Percentiles rank a stretch among this genome's conserved stretches.
Evolutionary conservation across 2,329 filamentous ascomycete species (phyloP).

Genomic region (Fusarium chaquense): DNA sequence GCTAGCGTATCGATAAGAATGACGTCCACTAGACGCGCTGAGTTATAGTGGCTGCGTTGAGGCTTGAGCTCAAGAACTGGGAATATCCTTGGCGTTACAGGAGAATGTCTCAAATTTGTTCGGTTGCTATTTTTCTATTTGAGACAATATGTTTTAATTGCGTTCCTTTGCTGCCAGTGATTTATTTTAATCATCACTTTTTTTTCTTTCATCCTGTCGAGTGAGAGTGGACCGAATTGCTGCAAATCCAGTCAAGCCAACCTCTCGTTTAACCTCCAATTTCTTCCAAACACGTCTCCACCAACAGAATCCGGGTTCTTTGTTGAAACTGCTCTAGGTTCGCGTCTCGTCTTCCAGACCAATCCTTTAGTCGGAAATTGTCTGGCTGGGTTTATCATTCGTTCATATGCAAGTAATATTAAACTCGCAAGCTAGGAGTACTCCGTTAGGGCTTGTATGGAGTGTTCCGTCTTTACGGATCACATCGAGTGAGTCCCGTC

Average conservation of each 20-base stretch:
- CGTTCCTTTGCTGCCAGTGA: neutral
- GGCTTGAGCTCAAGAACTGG: conserved; percentile 8
- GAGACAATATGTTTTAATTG: neutral
- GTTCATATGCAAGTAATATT: conserved; percentile 3
- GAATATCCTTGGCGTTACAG: conserved; percentile 29
- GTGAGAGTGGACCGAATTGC: conserved; percentile 1
- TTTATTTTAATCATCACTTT: neutral
- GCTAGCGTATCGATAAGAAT: conserved; percentile 33
- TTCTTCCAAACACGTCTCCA: conserved; percentile 39
- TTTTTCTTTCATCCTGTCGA: neutral
- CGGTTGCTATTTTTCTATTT: neutral
- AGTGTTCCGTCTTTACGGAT: neutral
- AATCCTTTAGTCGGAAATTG: conserved; percentile 24
- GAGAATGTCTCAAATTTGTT: conserved; percentile 12
- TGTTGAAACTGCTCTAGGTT: conserved; percentile 8
- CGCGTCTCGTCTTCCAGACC: conserved; percentile 35
- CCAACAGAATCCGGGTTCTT: conserved; percentile 8
- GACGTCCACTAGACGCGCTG: conserved; percentile 37
- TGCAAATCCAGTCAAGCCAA: conserved; percentile 10
- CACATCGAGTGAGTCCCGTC: neutral
- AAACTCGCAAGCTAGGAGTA: neutral
- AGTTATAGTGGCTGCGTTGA: conserved; percentile 31
- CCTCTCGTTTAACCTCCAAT: conserved; percentile 26
- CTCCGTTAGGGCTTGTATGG: conserved; percentile 1
- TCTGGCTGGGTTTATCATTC: conserved; percentile 22